Base-by-base conservation (phyloP, 2,329 filamentous ascomycete species). In the Colletotrichum graminicola region DNA sequence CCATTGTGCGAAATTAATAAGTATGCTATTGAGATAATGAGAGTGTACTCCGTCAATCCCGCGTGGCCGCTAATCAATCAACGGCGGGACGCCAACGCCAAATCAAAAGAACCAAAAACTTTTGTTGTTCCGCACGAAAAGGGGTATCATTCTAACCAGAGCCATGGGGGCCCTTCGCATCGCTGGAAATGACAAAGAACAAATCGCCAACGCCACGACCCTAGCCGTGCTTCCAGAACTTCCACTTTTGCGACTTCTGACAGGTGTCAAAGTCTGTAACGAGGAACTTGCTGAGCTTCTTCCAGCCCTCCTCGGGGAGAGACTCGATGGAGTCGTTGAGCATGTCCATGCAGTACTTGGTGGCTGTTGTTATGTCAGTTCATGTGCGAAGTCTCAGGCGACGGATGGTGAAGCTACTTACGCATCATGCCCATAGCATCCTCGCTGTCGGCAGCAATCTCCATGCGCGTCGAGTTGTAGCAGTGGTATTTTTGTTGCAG, bases 311-410 rank as follows among this genome's bases (percentile, higher is more conserved):
- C 29, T 75, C 73, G n/a, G 75, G 75, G 11, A 76, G 67, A 5
- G 69, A 69, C 36, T 75, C 74, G 57, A 75, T 74, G 12, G 73
- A 74, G 59, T 76, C 74, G 51, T 76, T 76, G 65, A 76, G 75
- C 45, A 76, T 68, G 34, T 75, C 72, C 21, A 76, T 74, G 61
- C 74, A 76, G 21, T 74, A 74, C 1, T 71, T 71, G 3, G 75
- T 76, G 29, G 75, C 75, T 76, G 29, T 14, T 8, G 12, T 54
- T 18, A n/a, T 55, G 69, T 57, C 34, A 63, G 64, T 57, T 26
- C 23, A 21, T 18, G 47, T 18, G 8, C 14, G 1, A 5, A 29
- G 10, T n/a, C 8, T 8, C 18, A 5, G 21, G 12, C 4, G 12
- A 12, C 6, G 3, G 16, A 7, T 16, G 5, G 23, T 1, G 16